Evolutionary conservation across 257 asterid genomes (phyloP), one percentile per base, ranked within the genome.

Genomic region (Solanum tacnaense): DNA sequence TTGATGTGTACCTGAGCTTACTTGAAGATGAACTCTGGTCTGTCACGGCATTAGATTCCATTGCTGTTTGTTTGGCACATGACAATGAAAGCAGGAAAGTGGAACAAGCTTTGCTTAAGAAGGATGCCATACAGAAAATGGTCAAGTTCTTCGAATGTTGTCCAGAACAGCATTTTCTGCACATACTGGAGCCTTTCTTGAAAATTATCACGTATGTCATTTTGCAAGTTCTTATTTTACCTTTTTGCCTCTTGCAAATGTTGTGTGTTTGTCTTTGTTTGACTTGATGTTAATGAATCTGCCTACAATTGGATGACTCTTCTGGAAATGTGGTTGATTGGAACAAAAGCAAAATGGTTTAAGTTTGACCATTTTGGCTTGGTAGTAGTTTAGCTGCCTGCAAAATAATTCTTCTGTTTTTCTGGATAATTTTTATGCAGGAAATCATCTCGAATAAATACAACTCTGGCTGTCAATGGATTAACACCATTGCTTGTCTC

Each of bases 61-160:
- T 97, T 91, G 99, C 99, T 82, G 94, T 96, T 88, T 97, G 99
- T 93, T 94, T 97, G 95, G 99, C 99, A 76, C 98, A 95, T 83
- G 99, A 97, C 92, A 96, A 94, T 52, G 99, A 97, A 87, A 94
- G 91, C 92, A 94, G 87, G 91, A 97, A 96, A 92, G 99, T 97
- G 44, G 99, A 97, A 91, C 98, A 95, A 90, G 98, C 98, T 86
- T 92, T 97, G 92, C 92, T 97, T 0, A 96, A 85, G 90, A 97
- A 95, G 93, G 99, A 95, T 41, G 98, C 99, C 73, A 91, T 97
- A 84, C 97, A 96, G 90, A 96, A 95, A 94, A 89, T 97, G 93
- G 98, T 97, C 29, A 94, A 91, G 91, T 97, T 97, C 93, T 97
- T 97, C 89, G 96, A 93, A 91, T 88, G 93, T 92, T 96, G 99